A percentile compares a stretch with the other conserved stretches of the same genome.
Evolutionary conservation across 1,284 basidiomycete species (phyloP).

Genomic region (Heliocybe sulcata): DNA sequence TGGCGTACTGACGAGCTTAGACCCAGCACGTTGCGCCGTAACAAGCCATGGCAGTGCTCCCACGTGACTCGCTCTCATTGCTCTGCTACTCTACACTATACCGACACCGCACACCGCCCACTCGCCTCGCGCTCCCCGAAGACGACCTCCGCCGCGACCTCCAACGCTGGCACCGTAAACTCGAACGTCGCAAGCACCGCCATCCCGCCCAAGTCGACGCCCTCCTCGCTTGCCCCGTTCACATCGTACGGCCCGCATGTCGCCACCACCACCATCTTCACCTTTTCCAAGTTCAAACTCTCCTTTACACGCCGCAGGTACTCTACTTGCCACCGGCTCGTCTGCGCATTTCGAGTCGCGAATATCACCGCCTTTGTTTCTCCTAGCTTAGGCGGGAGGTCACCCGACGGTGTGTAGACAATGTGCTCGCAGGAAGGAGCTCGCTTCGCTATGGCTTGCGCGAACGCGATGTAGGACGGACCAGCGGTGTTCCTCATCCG

Average conservation of each 20-base stretch:
- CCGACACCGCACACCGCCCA: constrained; percentile 16
- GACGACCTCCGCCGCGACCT: constrained; percentile 33
- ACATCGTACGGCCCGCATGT: constrained; percentile 60
- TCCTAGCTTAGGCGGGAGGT: constrained; percentile 11
- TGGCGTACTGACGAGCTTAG: constrained; percentile 11
- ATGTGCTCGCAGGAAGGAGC: constrained; percentile 29
- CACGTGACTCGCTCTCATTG: background rate
- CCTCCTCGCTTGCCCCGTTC: constrained; percentile 17
- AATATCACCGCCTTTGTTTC: constrained; percentile 35
- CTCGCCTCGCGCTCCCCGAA: constrained; percentile 29
- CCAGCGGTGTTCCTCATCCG: constrained; percentile 47
- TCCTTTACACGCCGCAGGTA: constrained; percentile 28
- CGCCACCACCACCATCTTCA: constrained; percentile 39
- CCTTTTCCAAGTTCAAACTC: constrained; percentile 5
- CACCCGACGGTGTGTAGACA: constrained; percentile 32
- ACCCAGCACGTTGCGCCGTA: background rate
- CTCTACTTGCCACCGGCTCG: constrained; percentile 44
- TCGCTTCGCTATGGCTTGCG: constrained; percentile 26
- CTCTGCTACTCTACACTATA: background rate
- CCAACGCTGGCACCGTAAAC: constrained; percentile 44
- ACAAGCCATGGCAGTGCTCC: background rate
- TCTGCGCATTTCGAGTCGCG: constrained; percentile 50
- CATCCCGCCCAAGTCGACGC: constrained; percentile 12
- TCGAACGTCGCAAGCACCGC: constrained; percentile 46
- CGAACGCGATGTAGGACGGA: constrained; percentile 45